Evolutionary conservation across 805 yeast genomes (phyloP).

Genomic region (Lipomyces chichibuensis): DNA sequence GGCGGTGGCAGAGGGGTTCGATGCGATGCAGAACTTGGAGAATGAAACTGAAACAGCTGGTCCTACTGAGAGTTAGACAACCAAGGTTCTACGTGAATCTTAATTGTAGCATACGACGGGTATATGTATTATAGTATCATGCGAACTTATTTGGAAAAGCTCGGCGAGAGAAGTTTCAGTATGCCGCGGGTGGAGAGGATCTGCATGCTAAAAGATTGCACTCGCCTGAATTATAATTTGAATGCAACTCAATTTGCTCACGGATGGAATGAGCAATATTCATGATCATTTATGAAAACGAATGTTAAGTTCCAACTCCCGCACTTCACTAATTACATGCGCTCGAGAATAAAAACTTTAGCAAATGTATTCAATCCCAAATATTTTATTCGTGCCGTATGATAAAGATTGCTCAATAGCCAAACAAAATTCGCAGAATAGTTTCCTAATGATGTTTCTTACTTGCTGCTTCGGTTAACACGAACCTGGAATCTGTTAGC

Average conservation of each 20-base stretch:
- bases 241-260: background rate
- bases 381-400: background rate
- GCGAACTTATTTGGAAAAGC: background rate
- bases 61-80: background rate
- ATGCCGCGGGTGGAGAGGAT: background rate
- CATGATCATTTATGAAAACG: background rate
- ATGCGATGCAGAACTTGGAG: slow-evolving; percentile 28
- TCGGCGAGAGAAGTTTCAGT: background rate
- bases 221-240: too few relatives aligned
- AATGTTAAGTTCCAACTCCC: background rate
- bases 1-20: background rate
- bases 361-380: background rate
- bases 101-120: background rate
- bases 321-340: background rate
- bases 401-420: background rate
- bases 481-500: slow-evolving; percentile 18
- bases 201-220: background rate
- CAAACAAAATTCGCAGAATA: background rate
- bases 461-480: slow-evolving; percentile 21
- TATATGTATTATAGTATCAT: background rate
- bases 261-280: background rate
- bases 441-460: background rate
- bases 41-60: slow-evolving; percentile 13
- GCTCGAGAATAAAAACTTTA: background rate
- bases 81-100: background rate